phyloP scores from a whole-genome alignment of 345 rosid species.

The Rhizophora mangle region DNA sequence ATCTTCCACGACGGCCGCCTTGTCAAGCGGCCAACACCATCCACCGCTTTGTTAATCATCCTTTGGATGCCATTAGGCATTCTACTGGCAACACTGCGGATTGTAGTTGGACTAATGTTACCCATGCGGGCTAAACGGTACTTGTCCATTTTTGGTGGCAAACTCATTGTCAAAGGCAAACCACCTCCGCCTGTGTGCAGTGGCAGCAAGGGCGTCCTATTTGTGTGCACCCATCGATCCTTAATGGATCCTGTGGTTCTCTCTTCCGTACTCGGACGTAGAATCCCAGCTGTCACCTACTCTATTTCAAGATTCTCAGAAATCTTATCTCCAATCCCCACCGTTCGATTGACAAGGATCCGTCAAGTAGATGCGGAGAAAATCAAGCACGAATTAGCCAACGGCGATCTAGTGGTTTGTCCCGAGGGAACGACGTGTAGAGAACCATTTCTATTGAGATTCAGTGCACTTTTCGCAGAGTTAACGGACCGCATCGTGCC shows the following conservation, averaged over 20 bases:
- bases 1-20: constrained; percentile 95
- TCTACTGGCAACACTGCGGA: constrained; percentile 50
- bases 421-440: constrained; percentile 96
- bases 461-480: constrained; percentile 87
- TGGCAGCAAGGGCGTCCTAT: constrained; percentile 55
- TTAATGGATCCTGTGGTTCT: constrained; percentile 88
- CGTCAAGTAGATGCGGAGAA: constrained; percentile 62
- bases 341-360: constrained; percentile 66
- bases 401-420: constrained; percentile 77
- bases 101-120: constrained; percentile 43
- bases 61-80: constrained; percentile 87
- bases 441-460: constrained; percentile 77
- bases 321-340: constrained; percentile 81
- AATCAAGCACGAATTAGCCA: constrained; percentile 50
- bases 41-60: constrained; percentile 62
- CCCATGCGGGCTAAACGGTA: constrained; percentile 68
- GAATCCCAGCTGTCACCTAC: constrained; percentile 87
- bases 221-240: constrained; percentile 89
- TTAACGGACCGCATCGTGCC: constrained; percentile 79
- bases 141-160: constrained; percentile 54
- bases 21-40: constrained; percentile 71
- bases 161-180: constrained; percentile 66
- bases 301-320: constrained; percentile 79
- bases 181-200: constrained; percentile 50
- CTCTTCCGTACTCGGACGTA: constrained; percentile 62